A percentile compares a stretch with the other conserved stretches of the same genome.
Conservation (phyloP, 306 rosid species). For the Psophocarpus tetragonolobus region DNA sequence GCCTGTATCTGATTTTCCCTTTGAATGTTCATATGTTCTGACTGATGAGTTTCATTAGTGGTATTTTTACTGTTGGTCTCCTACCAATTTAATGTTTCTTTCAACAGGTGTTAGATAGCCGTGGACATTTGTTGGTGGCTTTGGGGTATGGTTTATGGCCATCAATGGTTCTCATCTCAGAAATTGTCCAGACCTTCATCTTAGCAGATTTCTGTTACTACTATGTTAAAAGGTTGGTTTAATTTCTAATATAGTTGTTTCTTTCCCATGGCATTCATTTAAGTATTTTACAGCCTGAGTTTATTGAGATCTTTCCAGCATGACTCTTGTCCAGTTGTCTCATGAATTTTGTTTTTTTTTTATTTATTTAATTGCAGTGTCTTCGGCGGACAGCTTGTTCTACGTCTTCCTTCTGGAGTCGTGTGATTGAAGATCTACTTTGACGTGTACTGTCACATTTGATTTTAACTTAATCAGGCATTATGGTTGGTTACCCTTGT, state of each 20-base stretch:
- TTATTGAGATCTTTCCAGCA: neutral
- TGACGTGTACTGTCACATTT: slow-evolving; percentile 21
- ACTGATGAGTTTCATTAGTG: no score
- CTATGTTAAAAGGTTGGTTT: slow-evolving; percentile 82
- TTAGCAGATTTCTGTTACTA: slow-evolving; percentile 98
- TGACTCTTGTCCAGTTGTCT: slow-evolving; percentile 9
- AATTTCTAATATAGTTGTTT: neutral
- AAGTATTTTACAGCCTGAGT: neutral
- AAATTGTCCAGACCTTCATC: slow-evolving; percentile 97
- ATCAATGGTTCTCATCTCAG: slow-evolving; percentile 96
- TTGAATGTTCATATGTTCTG: neutral
- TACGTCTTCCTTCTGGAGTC: slow-evolving; percentile 97
- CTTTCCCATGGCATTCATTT: neutral
- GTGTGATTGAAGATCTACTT: slow-evolving; percentile 55
- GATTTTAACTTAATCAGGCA: slow-evolving; percentile 48
- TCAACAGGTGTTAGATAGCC: slow-evolving; percentile 83
- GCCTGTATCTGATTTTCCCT: neutral
- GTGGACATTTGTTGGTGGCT: slow-evolving; percentile 95
- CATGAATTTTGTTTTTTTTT: slow-evolving; percentile 2
- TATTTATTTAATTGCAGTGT: slow-evolving; percentile 59
- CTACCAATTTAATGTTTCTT: slow-evolving; percentile 25
- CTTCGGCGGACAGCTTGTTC: slow-evolving; percentile 96
- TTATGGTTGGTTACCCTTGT: slow-evolving; percentile 44
- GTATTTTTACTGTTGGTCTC: neutral
- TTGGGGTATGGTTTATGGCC: slow-evolving; percentile 99